Conservation (phyloP, 805 yeast species). For the Metschnikowia matae region DNA sequence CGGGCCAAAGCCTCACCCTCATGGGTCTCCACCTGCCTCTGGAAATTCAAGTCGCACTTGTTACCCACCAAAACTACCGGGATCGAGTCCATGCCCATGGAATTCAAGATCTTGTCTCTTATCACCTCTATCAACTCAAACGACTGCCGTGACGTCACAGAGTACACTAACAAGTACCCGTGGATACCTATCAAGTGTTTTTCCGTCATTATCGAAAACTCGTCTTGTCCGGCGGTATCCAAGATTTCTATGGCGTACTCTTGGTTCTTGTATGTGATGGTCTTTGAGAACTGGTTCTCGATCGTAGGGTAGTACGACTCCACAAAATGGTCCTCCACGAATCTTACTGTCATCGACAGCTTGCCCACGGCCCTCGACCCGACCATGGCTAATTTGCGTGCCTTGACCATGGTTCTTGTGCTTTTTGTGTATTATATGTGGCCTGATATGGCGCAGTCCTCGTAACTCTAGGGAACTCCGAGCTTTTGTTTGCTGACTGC, state of each 20-base stretch:
- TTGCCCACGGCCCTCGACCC: constrained; percentile 89
- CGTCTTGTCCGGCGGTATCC: constrained; percentile 95
- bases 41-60: constrained; percentile 18
- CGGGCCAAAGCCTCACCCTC: constrained; percentile 40
- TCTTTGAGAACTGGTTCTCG: constrained; percentile 77
- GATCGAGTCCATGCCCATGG: constrained; percentile 46
- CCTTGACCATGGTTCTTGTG: constrained; percentile 34
- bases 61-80: constrained; percentile 41
- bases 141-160: constrained; percentile 72
- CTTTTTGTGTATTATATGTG: background rate
- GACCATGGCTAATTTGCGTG: constrained; percentile 78
- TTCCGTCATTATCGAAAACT: constrained; percentile 74
- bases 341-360: constrained; percentile 79
- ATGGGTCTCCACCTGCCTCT: constrained; percentile 18
- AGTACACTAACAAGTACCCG: constrained; percentile 78
- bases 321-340: constrained; percentile 82
- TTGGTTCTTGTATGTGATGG: constrained; percentile 62
- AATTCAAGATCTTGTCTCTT: constrained; percentile 78
- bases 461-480: too few species aligned
- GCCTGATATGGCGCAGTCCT: too few species aligned
- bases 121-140: constrained; percentile 74
- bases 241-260: constrained; percentile 79
- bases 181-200: constrained; percentile 77
- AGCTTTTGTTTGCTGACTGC: too few species aligned
- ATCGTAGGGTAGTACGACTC: constrained; percentile 90